These are phyloP conservation scores for Leccinum uliginosum DNA, from an alignment of 768 basidiomycete species.

Conservation along the genomic window DNA sequence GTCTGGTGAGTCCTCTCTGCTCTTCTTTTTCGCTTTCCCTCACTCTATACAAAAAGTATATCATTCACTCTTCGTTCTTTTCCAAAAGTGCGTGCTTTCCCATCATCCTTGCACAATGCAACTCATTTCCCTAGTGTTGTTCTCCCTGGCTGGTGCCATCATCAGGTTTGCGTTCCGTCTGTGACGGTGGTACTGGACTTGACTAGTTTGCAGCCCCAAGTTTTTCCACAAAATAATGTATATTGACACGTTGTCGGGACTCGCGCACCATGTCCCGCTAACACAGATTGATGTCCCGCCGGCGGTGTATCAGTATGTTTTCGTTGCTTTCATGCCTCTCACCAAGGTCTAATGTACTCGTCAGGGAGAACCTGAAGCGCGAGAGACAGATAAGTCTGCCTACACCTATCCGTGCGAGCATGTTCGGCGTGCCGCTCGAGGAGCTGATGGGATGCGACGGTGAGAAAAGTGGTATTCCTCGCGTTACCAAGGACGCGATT, in stretches of 20 bases:
- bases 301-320: constrained; percentile 71
- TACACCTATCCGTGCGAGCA: constrained; percentile 50
- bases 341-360: neutral
- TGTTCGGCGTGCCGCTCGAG: constrained; percentile 79
- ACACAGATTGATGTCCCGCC: constrained; percentile 85
- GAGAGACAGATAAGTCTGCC: constrained; percentile 71
- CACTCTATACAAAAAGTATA: constrained; percentile 49
- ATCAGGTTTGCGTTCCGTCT: constrained; percentile 54
- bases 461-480: constrained; percentile 78
- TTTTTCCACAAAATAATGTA: constrained; percentile 85
- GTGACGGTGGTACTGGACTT: neutral
- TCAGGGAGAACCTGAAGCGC: constrained; percentile 74
- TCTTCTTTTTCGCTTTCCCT: neutral
- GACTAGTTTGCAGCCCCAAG: constrained; percentile 59
- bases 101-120: neutral
- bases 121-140: constrained; percentile 57
- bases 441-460: constrained; percentile 82
- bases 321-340: neutral
- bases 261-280: constrained; percentile 74
- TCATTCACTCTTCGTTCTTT: constrained; percentile 85
- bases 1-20: constrained; percentile 48
- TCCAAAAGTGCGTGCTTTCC: constrained; percentile 61
- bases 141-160: constrained; percentile 82
- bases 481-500: constrained; percentile 73
- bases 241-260: constrained; percentile 69